Evolutionary conservation across 768 basidiomycete genomes (phyloP).

Genomic region (Rhizopogon vinicolor): DNA sequence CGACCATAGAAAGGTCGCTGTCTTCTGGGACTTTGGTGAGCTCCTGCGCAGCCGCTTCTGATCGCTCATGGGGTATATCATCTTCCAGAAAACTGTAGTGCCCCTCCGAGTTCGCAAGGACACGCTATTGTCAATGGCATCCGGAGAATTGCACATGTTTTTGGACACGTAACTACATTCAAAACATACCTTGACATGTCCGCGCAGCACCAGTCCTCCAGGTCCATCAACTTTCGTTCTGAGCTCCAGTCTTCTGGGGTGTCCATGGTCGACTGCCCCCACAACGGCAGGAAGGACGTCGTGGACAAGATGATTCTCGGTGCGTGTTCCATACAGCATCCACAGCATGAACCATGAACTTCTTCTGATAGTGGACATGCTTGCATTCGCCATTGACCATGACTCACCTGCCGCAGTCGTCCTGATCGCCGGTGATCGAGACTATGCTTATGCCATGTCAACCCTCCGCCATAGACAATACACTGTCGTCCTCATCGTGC

Average conservation of each 20-base stretch:
- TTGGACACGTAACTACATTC: constrained; percentile 45
- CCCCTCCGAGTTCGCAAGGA: constrained; percentile 23
- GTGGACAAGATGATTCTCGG: constrained; percentile 47
- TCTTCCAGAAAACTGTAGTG: constrained; percentile 29
- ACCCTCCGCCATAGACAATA: constrained; percentile 50
- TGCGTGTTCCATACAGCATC: constrained; percentile 11
- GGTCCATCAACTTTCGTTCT: constrained; percentile 32
- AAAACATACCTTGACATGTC: constrained; percentile 51
- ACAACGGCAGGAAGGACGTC: constrained; percentile 30
- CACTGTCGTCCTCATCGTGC: constrained; percentile 46
- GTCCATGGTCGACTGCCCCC: constrained; percentile 34
- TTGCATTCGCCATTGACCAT: constrained; percentile 62
- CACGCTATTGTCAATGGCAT: constrained; percentile 42
- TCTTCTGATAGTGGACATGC: constrained; percentile 52
- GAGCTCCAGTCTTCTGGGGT: constrained; percentile 45
- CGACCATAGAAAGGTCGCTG: constrained; percentile 33
- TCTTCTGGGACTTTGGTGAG: constrained; percentile 37
- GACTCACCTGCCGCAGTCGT: constrained; percentile 48
- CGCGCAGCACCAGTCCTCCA: constrained; percentile 26
- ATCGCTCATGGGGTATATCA: constrained; percentile 2
- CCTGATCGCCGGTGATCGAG: constrained; percentile 64
- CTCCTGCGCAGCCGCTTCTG: neutral
- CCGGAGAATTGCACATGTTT: constrained; percentile 38
- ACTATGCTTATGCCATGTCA: constrained; percentile 60
- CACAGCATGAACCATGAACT: constrained; percentile 2